phyloP scores from a whole-genome alignment of 139 green algal genomes.

The Zygnema circumcarinatum region DNA sequence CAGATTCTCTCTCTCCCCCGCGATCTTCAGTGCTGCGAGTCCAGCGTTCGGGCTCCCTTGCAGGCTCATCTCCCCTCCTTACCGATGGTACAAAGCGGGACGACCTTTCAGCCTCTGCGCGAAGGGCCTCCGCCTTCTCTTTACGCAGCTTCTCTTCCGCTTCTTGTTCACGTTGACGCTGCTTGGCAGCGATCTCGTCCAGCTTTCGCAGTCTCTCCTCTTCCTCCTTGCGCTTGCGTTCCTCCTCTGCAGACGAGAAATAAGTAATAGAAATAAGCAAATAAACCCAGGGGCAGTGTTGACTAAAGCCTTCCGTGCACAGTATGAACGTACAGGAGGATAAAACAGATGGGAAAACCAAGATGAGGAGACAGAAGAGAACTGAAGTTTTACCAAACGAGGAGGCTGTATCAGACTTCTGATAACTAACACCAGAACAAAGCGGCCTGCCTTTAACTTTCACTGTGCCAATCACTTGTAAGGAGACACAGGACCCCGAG shows the following conservation, averaged over 20 bases:
- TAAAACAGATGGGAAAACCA: not conserved
- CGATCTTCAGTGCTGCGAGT: not conserved
- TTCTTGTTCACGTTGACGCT: slow-evolving; percentile 55
- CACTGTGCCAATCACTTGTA: too few species aligned
- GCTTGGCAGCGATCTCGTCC: slow-evolving; percentile 60
- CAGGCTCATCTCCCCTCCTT: not conserved
- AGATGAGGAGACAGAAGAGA: too few species aligned
- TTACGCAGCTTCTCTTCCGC: slow-evolving; percentile 40
- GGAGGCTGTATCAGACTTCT: too few species aligned
- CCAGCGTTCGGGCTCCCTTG: not conserved
- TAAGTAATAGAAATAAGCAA: not conserved
- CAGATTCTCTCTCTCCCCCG: not conserved
- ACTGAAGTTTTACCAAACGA: too few species aligned
- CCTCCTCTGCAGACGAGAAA: slow-evolving; percentile 36
- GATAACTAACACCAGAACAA: too few species aligned
- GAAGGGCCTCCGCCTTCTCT: slow-evolving; percentile 14
- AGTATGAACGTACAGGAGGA: slow-evolving; percentile 1
- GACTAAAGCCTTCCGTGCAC: not conserved
- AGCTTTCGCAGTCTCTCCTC: slow-evolving; percentile 60
- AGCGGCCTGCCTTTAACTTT: too few species aligned
- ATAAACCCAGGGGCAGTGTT: not conserved
- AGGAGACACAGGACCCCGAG: too few species aligned
- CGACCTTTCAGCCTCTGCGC: not conserved
- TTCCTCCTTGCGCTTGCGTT: slow-evolving; percentile 62
- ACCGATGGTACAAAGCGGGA: not conserved